Evolutionary conservation across 2,329 filamentous ascomycete genomes (phyloP), one percentile per base, ranked within the genome.

Genomic region (Apiospora pterosperma): DNA sequence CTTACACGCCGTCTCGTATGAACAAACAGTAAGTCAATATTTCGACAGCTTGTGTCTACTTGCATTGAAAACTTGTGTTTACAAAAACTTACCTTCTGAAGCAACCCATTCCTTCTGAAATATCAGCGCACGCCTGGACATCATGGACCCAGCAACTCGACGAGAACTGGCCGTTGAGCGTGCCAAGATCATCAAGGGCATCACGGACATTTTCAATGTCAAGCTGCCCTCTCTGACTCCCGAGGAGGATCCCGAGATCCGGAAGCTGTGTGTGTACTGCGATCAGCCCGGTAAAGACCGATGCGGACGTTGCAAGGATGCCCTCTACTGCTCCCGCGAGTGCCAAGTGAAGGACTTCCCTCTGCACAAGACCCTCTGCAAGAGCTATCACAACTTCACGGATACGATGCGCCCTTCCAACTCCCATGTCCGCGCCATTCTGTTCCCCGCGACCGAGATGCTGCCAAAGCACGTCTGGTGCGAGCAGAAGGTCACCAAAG

Each of bases 291-390:
- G 64, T n/a, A 38, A 6, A 14, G 25, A 63, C 58, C 59, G 4
- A 4, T 68, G 67, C 48, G 36, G n/a, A 25, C 16, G 58, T 14
- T 68, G 67, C 58, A 25, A 62, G 14, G 34, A 8, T 10, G 63
- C 62, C 23, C n/a, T 31, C 23, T 68, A 68, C 44, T 68, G 67
- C 62, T 68, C 67, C n/a, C 41, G 19, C 5, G 48, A 36, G 11
- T 67, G 65, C 59, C 67, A 68, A 28, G 38, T 7, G 8, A 63
- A 52, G 39, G 67, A 68, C 44, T 64, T 61, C 62, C 62, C 67
- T 4, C 28, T 52, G 28, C 67, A 68, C 59, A 62, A 52, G 25
- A 4, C 64, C 10, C 60, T 67, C 52, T 68, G 67, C 52, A 23
- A 36, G 25, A 21, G 12, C n/a, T 60, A 59, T 12, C 31, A n/a